Conservation (phyloP, 306 rosid species). For the Arachis stenosperma region DNA sequence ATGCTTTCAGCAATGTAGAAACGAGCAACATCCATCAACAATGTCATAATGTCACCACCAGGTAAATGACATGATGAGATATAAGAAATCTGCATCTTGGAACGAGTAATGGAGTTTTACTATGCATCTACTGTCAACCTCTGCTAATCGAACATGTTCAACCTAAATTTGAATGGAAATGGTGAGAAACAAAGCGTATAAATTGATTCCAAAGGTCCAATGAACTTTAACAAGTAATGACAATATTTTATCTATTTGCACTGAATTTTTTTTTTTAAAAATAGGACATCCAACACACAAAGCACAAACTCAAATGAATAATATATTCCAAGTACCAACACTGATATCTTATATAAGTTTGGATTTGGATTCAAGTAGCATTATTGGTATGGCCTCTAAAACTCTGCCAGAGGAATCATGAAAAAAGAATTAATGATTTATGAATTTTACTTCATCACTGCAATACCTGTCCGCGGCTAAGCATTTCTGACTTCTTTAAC, state of each 20-base stretch:
- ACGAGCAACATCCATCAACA: constrained; percentile 91
- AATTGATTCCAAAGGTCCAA: constrained; percentile 18
- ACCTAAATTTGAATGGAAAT: constrained; percentile 62
- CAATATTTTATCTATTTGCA: constrained; percentile 10
- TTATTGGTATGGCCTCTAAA: neutral
- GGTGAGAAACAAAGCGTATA: too few relatives aligned
- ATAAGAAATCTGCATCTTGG: constrained; percentile 94
- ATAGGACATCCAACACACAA: neutral
- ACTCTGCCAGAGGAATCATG: constrained; percentile 2
- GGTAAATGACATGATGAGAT: constrained; percentile 99
- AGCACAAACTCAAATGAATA: constrained; percentile 22
- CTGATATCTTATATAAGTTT: neutral
- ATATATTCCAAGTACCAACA: constrained; percentile 3
- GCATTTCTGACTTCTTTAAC: constrained; percentile 97
- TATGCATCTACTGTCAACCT: constrained; percentile 99
- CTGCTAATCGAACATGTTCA: constrained; percentile 98
- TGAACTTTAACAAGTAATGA: constrained; percentile 1
- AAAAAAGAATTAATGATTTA: constrained; percentile 3
- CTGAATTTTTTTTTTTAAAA: neutral
- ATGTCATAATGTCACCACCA: constrained; percentile 99
- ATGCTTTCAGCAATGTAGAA: constrained; percentile 97
- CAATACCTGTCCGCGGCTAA: constrained; percentile 98
- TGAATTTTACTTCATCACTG: neutral
- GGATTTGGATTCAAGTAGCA: neutral
- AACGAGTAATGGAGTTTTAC: constrained; percentile 94